phyloP scores from a whole-genome alignment of 148 eudicot genomes.

The Cornus controversa region DNA sequence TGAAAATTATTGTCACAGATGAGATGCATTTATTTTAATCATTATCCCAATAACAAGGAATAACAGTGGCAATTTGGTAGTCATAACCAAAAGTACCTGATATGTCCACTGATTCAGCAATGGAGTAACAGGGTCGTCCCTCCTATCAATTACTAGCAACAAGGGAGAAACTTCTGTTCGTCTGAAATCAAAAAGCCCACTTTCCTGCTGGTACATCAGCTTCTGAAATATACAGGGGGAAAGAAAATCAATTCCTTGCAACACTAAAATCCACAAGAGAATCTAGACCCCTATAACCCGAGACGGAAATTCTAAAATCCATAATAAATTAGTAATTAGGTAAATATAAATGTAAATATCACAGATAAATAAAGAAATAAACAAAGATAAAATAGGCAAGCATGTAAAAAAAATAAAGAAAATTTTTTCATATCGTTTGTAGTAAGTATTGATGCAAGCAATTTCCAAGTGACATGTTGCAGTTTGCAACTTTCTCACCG shows the following conservation, averaged over 20 bases:
- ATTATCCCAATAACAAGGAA: background rate
- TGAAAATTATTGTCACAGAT: conserved; percentile 16
- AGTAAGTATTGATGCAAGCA: background rate
- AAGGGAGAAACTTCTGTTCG: conserved; percentile 78
- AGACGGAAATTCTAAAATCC: background rate
- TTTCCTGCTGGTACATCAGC: conserved; percentile 95
- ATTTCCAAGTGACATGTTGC: conserved; percentile 3
- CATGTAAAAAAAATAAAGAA: conserved; percentile 2
- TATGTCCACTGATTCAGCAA: conserved; percentile 97
- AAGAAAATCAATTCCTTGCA: conserved; percentile 1
- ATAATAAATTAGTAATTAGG: no score
- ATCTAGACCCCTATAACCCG: background rate
- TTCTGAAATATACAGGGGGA: conserved; percentile 45
- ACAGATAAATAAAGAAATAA: background rate
- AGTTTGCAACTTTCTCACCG: conserved; percentile 49
- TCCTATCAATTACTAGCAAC: conserved; percentile 81
- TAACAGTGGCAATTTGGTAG: conserved; percentile 1
- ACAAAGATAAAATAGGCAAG: conserved; percentile 1
- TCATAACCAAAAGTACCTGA: conserved; percentile 55
- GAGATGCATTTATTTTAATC: conserved; percentile 16
- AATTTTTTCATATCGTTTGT: background rate
- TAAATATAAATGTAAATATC: background rate
- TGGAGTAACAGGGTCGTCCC: conserved; percentile 98
- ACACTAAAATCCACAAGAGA: background rate
- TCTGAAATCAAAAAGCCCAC: conserved; percentile 97